These are phyloP conservation scores for Trichoderma citrinoviride DNA, from an alignment of 2,329 filamentous ascomycete species.

Conservation along the genomic window DNA sequence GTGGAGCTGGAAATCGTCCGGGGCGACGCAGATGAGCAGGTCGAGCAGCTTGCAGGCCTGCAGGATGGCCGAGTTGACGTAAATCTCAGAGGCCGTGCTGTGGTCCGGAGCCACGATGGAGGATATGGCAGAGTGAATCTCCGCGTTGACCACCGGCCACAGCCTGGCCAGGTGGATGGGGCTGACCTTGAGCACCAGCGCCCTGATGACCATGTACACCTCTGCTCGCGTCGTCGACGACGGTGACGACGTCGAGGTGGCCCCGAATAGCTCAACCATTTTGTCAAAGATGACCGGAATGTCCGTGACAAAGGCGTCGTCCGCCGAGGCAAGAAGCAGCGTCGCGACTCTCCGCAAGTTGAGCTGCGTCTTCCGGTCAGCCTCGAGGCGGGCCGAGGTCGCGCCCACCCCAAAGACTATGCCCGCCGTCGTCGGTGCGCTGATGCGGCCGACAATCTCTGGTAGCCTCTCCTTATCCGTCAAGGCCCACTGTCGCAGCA, in stretches of 20 bases:
- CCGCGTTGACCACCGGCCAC: constrained; percentile 87
- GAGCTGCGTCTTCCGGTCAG: constrained; percentile 87
- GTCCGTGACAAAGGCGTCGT: constrained; percentile 78
- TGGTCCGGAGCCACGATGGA: constrained; percentile 68
- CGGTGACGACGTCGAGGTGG: constrained; percentile 84
- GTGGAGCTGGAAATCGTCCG: constrained; percentile 96
- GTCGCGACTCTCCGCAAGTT: constrained; percentile 81
- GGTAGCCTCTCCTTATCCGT: constrained; percentile 84
- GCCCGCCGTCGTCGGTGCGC: constrained; percentile 83
- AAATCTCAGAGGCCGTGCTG: constrained; percentile 64
- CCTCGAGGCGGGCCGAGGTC: constrained; percentile 87
- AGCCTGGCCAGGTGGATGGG: constrained; percentile 76
- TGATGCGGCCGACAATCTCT: constrained; percentile 75
- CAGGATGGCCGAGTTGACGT: constrained; percentile 72
- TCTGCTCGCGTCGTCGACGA: constrained; percentile 87
- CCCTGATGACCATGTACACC: constrained; percentile 82
- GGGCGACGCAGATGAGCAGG: constrained; percentile 77
- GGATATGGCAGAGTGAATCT: constrained; percentile 76
- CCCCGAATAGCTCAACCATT: constrained; percentile 78
- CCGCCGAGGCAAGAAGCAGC: constrained; percentile 70
- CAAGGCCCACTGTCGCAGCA: constrained; percentile 80
- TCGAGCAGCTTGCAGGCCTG: constrained; percentile 95
- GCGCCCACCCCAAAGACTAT: constrained; percentile 99
- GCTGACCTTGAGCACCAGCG: constrained; percentile 75
- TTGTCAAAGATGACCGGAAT: constrained; percentile 74